phyloP scores from a whole-genome alignment of 2,329 filamentous ascomycete species.

The Trichoderma asperellum region DNA sequence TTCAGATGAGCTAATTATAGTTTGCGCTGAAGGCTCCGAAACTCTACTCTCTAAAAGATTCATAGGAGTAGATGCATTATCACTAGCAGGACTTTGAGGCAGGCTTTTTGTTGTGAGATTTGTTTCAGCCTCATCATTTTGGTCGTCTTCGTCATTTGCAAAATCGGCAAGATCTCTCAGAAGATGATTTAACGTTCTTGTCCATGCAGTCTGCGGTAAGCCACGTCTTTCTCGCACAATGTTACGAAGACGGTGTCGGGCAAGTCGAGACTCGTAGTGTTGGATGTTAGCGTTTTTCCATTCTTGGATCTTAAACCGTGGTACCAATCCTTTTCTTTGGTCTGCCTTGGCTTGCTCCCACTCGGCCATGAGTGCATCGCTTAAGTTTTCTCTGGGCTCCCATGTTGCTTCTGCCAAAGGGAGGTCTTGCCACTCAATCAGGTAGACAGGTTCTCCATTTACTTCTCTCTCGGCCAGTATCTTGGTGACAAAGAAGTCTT shows the following conservation, averaged over 20 bases:
- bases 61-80: not conserved
- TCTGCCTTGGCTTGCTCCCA: conserved; percentile 50
- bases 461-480: conserved; percentile 53
- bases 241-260: conserved; percentile 51
- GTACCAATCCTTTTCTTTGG: conserved; percentile 38
- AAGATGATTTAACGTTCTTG: conserved; percentile 33
- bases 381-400: conserved; percentile 55
- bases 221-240: conserved; percentile 47
- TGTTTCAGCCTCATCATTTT: not conserved
- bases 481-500: conserved; percentile 55
- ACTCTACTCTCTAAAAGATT: not conserved
- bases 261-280: conserved; percentile 38
- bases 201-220: conserved; percentile 36
- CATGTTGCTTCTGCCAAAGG: conserved; percentile 48
- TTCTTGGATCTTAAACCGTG: conserved; percentile 45
- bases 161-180: conserved; percentile 11
- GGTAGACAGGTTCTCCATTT: conserved; percentile 37
- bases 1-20: not conserved
- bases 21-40: not conserved
- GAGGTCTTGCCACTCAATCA: conserved; percentile 46
- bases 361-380: conserved; percentile 42
- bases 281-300: conserved; percentile 44
- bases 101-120: not conserved
- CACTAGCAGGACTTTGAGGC: not conserved
- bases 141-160: not conserved